Base-by-base conservation (phyloP, 805 yeast species). In the Nadsonia fulvescens region DNA sequence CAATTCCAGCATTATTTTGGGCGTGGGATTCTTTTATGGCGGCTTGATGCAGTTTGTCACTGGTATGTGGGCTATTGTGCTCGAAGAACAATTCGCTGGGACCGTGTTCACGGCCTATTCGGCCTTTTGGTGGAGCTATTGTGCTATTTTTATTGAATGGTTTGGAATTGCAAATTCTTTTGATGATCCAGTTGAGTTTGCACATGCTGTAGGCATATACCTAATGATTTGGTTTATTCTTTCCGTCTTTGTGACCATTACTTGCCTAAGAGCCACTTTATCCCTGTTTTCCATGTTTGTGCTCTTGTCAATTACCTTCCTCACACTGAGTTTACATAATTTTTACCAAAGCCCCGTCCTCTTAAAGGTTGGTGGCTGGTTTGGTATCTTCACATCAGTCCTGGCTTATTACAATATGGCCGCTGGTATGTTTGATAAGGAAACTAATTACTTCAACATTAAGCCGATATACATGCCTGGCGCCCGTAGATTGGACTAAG, bases 91-190 rank as follows among this genome's bases (percentile, higher is more conserved):
- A 18, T 68, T 69, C 49, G 75, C 72, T 56, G 72, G 66, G 18
- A 53, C 64, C 47, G 57, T 18, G 33, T 51, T 70, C 21, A 15
- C 22, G 29, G 26, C 13, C n/a, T 57, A 18, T 32, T 78, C 72
- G 22, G 74, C 70, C 1, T 71, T 70, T 46, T 70, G 78, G 78
- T 58, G 66, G 52, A 49, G 70, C 8, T 68, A 59, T 49, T 75
- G 64, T 30, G 73, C 71, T 4, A 57, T 70, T 29, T 43, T 42
- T 28, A 58, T 64, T 28, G 62, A 63, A 6, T 52, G 60, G 37
- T 68, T 67, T 42, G 66, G 66, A 11, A 60, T 69, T 17, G 44
- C 38, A 2, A 49, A 51, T 1, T 58, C 60, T 1, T 57, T 64
- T 35, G 49, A 44, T 18, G 41, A 40, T 8, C 44, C 42, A 4